Evolutionary conservation across 2,329 filamentous ascomycete species (phyloP).

Genomic region (Xylariomycetidae sp.): DNA sequence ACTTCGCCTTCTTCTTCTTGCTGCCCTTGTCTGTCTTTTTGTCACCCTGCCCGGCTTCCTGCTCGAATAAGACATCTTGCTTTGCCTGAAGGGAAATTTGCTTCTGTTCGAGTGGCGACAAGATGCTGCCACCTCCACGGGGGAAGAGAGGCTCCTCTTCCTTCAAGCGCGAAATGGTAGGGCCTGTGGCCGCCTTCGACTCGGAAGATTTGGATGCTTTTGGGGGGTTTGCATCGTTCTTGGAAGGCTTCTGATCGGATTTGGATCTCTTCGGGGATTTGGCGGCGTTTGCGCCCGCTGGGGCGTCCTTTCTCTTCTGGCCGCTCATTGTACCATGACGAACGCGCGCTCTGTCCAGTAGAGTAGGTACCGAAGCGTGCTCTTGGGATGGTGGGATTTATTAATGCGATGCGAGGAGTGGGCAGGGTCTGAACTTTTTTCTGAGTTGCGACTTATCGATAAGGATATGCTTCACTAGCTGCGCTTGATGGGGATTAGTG

Average conservation of each 20-base stretch:
- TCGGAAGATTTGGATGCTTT: constrained; percentile 18
- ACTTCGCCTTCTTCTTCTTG: constrained; percentile 53
- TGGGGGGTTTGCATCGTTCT: constrained; percentile 27
- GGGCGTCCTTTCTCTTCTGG: constrained; percentile 53
- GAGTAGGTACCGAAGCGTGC: constrained; percentile 4
- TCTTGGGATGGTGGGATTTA: constrained; percentile 2
- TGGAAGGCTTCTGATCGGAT: constrained; percentile 27
- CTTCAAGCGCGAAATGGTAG: constrained; percentile 43
- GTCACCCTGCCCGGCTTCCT: constrained; percentile 52
- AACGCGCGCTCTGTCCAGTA: too few species aligned
- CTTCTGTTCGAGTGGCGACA: constrained; percentile 92
- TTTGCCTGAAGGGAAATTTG: constrained; percentile 93
- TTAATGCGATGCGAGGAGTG: background rate
- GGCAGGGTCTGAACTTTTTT: constrained; percentile 12
- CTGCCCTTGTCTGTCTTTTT: constrained; percentile 36
- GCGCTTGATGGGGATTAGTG: too few species aligned
- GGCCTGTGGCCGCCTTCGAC: constrained; percentile 22
- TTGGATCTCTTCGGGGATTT: constrained; percentile 46
- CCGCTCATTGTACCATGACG: constrained; percentile 42
- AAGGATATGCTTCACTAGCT: too few species aligned
- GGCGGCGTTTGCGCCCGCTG: constrained; percentile 41
- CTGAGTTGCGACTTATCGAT: constrained; percentile 14
- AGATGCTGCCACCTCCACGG: constrained; percentile 80
- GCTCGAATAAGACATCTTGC: constrained; percentile 85
- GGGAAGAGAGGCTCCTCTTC: constrained; percentile 90